Conservation (phyloP, 2,329 filamentous ascomycete species). For the Talaromyces albobiverticillius region DNA sequence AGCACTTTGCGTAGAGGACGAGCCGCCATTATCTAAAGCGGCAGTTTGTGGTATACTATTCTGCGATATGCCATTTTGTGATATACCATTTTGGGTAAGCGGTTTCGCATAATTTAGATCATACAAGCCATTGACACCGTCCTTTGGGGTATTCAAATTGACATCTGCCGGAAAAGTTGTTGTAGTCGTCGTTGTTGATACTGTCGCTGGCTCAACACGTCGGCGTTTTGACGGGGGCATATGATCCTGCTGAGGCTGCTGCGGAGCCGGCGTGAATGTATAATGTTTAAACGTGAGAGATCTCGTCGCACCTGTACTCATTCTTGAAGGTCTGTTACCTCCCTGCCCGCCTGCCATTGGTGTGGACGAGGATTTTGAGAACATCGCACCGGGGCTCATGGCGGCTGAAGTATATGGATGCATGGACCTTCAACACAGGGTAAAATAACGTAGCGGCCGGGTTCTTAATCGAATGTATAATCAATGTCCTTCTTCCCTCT, state of each 20-base stretch:
- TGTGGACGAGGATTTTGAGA: neutral
- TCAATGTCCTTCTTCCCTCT: neutral
- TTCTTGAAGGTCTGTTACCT: constrained; percentile 1
- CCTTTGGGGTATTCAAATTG: neutral
- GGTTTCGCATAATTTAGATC: neutral
- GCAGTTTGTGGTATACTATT: neutral
- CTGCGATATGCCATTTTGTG: neutral
- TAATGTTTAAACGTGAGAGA: constrained; percentile 15
- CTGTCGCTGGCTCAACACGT: constrained; percentile 1
- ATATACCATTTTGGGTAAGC: neutral
- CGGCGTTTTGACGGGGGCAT: constrained; percentile 12
- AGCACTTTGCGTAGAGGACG: constrained; percentile 17
- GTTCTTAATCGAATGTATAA: neutral
- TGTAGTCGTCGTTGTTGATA: no score
- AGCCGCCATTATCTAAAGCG: neutral
- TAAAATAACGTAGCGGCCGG: no score
- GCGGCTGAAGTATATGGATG: neutral
- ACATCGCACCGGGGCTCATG: constrained; percentile 1
- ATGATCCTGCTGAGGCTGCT: constrained; percentile 3
- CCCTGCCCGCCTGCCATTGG: neutral
- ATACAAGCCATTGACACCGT: neutral
- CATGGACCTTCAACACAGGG: neutral
- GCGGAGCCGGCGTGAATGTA: constrained; percentile 5
- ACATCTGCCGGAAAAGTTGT: neutral
- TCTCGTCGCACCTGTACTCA: constrained; percentile 1